These are phyloP conservation scores for Bipolaris victoriae DNA, from an alignment of 2,329 filamentous ascomycete genomes.

Conservation along the genomic window DNA sequence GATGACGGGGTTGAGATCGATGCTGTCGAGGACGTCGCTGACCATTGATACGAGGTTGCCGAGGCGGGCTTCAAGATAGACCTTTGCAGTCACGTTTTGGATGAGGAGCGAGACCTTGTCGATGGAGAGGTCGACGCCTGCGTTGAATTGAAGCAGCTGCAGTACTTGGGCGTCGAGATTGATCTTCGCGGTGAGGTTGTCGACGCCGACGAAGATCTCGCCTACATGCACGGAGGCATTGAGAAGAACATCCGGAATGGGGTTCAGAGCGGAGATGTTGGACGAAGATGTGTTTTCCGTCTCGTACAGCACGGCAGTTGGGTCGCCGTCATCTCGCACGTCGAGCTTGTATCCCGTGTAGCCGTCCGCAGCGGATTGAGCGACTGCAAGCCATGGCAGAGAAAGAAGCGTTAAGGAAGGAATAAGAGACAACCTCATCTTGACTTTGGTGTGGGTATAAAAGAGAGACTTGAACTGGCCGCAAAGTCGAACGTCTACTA, in stretches of 20 bases:
- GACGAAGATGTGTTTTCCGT: slow-evolving; percentile 58
- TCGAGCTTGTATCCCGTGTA: slow-evolving; percentile 64
- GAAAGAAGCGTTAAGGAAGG: slow-evolving; percentile 40
- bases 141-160: slow-evolving; percentile 64
- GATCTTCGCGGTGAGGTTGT: slow-evolving; percentile 66
- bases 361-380: slow-evolving; percentile 51
- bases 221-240: slow-evolving; percentile 65
- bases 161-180: slow-evolving; percentile 66
- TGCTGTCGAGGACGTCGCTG: slow-evolving; percentile 62
- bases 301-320: slow-evolving; percentile 60
- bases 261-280: slow-evolving; percentile 50
- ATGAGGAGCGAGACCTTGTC: slow-evolving; percentile 63
- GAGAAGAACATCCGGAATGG: slow-evolving; percentile 64
- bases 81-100: slow-evolving; percentile 64
- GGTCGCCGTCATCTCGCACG: slow-evolving; percentile 56
- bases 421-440: slow-evolving; percentile 32
- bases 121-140: slow-evolving; percentile 65
- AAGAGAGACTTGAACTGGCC: slow-evolving; percentile 26
- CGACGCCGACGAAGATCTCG: slow-evolving; percentile 64
- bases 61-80: slow-evolving; percentile 65
- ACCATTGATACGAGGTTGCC: slow-evolving; percentile 67
- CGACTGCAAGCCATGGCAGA: slow-evolving; percentile 42
- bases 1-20: slow-evolving; percentile 67
- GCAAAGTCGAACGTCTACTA: slow-evolving; percentile 28
- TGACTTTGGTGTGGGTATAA: slow-evolving; percentile 13